Evolutionary conservation across 345 rosid species (phyloP).

Genomic region (Heritiera littoralis): DNA sequence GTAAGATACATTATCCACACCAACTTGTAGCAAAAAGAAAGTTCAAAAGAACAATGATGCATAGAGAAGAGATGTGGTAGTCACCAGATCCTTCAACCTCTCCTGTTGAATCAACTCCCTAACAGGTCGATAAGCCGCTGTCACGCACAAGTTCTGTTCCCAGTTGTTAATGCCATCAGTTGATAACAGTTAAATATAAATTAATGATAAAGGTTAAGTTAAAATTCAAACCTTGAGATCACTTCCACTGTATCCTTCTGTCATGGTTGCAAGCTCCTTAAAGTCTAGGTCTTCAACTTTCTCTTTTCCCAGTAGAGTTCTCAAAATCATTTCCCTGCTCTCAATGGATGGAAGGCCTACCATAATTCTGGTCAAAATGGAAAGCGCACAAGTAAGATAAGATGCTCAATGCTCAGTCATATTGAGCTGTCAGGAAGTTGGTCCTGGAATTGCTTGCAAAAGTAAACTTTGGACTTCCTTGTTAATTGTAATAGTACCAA

Average conservation of each 20-base stretch:
- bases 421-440: not conserved
- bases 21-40: not conserved
- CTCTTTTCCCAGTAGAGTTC: slow-evolving; percentile 82
- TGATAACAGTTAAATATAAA: slow-evolving; percentile 12
- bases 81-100: slow-evolving; percentile 71
- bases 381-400: not conserved
- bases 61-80: slow-evolving; percentile 6
- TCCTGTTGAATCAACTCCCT: slow-evolving; percentile 89
- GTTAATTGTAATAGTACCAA: not conserved
- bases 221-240: slow-evolving; percentile 83
- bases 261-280: slow-evolving; percentile 82
- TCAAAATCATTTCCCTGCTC: slow-evolving; percentile 85
- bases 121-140: slow-evolving; percentile 97
- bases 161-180: slow-evolving; percentile 25
- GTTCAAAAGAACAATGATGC: not conserved
- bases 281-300: slow-evolving; percentile 70
- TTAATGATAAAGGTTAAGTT: not conserved
- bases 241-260: slow-evolving; percentile 96
- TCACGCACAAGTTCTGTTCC: slow-evolving; percentile 83
- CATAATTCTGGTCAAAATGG: slow-evolving; percentile 67
- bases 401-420: slow-evolving; percentile 9
- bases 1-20: not conserved
- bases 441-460: not conserved
- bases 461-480: not conserved
- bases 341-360: slow-evolving; percentile 85